Conservation (phyloP, 768 basidiomycete genomes). For the Cyclocybe aegerita region DNA sequence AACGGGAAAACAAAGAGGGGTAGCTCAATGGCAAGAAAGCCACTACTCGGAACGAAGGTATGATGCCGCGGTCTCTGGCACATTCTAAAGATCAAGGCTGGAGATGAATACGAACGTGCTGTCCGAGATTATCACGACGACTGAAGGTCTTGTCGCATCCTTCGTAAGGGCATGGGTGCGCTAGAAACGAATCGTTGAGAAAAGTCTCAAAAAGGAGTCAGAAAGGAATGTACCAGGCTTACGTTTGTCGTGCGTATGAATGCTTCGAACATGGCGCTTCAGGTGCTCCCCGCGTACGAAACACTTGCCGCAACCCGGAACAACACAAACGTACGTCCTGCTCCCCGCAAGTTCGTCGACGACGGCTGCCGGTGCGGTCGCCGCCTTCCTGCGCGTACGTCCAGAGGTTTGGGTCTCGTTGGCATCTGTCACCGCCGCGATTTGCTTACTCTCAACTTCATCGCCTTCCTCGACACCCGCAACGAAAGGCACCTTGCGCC, state of each 20-base stretch:
- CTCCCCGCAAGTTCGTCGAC: slow-evolving; percentile 19
- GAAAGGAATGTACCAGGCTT: slow-evolving; percentile 27
- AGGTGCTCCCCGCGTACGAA: slow-evolving; percentile 81
- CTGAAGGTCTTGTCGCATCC: slow-evolving; percentile 73
- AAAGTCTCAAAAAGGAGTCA: not conserved
- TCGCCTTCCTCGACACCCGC: slow-evolving; percentile 10
- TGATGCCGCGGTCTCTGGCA: too few species aligned
- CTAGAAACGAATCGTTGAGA: slow-evolving; percentile 25
- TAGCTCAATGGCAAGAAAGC: not conserved
- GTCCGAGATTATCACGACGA: slow-evolving; percentile 74
- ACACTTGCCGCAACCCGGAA: slow-evolving; percentile 73
- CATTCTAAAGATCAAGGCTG: slow-evolving; percentile 15
- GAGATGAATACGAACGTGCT: slow-evolving; percentile 68
- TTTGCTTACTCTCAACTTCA: not conserved
- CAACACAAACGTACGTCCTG: slow-evolving; percentile 64
- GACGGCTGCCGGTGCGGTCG: slow-evolving; percentile 8
- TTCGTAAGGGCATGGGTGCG: slow-evolving; percentile 58
- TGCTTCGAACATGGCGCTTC: slow-evolving; percentile 76
- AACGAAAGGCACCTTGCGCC: slow-evolving; percentile 53
- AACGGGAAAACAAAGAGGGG: not conserved
- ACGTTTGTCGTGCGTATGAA: slow-evolving; percentile 88
- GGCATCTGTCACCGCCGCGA: slow-evolving; percentile 13
- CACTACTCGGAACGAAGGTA: not conserved
- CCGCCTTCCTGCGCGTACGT: slow-evolving; percentile 7
- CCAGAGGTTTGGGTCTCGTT: slow-evolving; percentile 10